A percentile compares a stretch with the other conserved stretches of the same genome.
Evolutionary conservation across 129 eudicot species (phyloP).

Genomic region (Silybum marianum): DNA sequence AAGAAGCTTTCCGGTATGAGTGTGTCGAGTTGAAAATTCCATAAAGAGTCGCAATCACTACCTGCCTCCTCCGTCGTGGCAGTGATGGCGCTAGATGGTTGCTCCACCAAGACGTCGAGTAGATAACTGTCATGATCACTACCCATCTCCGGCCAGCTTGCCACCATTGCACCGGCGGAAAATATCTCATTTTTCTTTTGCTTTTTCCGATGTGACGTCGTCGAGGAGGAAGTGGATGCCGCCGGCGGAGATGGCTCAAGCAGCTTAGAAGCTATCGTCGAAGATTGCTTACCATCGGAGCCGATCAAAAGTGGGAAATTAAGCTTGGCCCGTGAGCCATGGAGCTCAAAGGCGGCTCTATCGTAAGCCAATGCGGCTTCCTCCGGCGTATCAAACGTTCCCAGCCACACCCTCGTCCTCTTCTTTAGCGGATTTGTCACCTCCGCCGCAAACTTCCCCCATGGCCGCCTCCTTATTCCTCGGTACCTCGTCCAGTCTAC

Average conservation of each 20-base stretch:
- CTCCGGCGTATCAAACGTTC: constrained; percentile 59
- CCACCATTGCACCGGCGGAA: neutral
- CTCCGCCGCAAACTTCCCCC: constrained; percentile 65
- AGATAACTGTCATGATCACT: too few relatives aligned
- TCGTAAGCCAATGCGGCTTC: constrained; percentile 64
- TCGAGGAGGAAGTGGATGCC: constrained; percentile 17
- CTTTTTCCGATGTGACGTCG: neutral
- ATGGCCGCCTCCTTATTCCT: constrained; percentile 56
- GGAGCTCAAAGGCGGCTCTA: constrained; percentile 48
- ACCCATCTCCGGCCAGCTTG: neutral
- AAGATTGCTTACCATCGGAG: neutral
- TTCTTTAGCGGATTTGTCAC: constrained; percentile 48
- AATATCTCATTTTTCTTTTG: constrained; percentile 10
- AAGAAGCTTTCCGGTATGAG: constrained; percentile 8
- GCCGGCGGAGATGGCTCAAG: neutral
- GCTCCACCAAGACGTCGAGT: neutral
- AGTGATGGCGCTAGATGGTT: neutral
- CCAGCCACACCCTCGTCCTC: constrained; percentile 48
- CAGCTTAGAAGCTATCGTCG: constrained; percentile 6
- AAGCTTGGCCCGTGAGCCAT: constrained; percentile 46
- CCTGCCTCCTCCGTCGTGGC: constrained; percentile 8
- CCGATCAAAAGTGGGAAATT: constrained; percentile 49
- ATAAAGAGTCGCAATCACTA: constrained; percentile 28
- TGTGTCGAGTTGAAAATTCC: neutral
- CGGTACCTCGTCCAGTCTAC: constrained; percentile 41